A percentile compares a stretch with the other conserved stretches of the same genome.
phyloP scores from a whole-genome alignment of 495 filamentous ascomycete genomes.

The Penicillium psychrofluorescens region DNA sequence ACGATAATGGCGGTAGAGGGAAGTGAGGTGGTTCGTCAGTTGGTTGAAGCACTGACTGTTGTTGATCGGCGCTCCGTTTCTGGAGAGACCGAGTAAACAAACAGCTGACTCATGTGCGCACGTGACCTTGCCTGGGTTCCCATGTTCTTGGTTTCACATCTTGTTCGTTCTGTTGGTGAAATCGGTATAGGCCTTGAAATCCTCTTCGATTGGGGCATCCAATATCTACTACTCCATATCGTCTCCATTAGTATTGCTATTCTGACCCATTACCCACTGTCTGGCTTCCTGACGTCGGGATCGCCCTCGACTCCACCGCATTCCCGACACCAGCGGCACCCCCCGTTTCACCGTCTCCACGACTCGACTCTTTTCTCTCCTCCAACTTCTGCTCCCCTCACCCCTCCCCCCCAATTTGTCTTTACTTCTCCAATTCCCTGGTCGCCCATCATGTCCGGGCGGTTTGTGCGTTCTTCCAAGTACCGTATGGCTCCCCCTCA shows the following conservation, averaged over 20 bases:
- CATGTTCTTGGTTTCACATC: neutral
- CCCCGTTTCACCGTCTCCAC: conserved; percentile 22
- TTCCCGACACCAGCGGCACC: conserved; percentile 15
- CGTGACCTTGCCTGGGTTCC: neutral
- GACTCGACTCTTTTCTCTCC: conserved; percentile 12
- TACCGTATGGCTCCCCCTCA: conserved; percentile 65
- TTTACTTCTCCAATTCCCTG: conserved; percentile 1
- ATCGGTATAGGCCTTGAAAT: no score
- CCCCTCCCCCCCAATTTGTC: conserved; percentile 4
- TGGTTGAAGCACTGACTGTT: no score
- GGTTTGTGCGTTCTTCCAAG: conserved; percentile 97
- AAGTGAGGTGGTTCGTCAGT: no score
- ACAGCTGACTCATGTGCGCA: conserved; percentile 20
- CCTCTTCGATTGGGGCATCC: no score
- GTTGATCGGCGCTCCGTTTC: conserved; percentile 19
- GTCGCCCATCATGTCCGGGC: conserved; percentile 67
- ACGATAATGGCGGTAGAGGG: neutral
- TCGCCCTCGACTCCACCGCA: conserved; percentile 16
- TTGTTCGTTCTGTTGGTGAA: no score
- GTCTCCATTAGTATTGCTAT: no score
- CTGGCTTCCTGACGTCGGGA: no score
- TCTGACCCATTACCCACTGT: no score
- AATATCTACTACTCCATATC: no score
- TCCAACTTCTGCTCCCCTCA: conserved; percentile 8
- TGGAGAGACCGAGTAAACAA: conserved; percentile 39